Conservation (phyloP, 495 filamentous ascomycete species). For the Podospora appendiculata region DNA sequence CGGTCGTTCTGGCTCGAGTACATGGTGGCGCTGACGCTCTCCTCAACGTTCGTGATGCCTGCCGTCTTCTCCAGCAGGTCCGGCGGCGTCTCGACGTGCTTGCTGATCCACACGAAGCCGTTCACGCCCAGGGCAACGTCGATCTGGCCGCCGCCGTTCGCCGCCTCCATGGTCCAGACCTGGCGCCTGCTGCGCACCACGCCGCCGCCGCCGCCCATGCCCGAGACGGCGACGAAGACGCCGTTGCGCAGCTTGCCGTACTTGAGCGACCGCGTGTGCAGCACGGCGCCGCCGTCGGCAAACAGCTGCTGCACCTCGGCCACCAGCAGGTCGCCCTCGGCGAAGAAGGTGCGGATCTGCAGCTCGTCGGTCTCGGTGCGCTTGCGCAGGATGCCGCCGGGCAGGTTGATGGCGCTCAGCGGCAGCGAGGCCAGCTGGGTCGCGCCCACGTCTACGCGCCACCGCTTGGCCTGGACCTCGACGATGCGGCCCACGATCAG, state of each 20-base stretch:
- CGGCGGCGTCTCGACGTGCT: slow-evolving; percentile 53
- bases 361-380: slow-evolving; percentile 91
- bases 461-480: slow-evolving; percentile 80
- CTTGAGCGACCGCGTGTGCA: slow-evolving; percentile 84
- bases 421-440: slow-evolving; percentile 76
- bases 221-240: slow-evolving; percentile 71
- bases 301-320: slow-evolving; percentile 86
- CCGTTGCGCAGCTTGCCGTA: slow-evolving; percentile 96
- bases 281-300: slow-evolving; percentile 68
- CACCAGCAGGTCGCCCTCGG: slow-evolving; percentile 80
- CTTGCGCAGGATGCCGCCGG: slow-evolving; percentile 84
- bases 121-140: slow-evolving; percentile 91
- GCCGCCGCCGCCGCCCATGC: slow-evolving; percentile 72
- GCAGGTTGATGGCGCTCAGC: slow-evolving; percentile 84
- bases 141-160: slow-evolving; percentile 60
- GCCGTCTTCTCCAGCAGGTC: slow-evolving; percentile 32
- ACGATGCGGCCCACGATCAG: slow-evolving; percentile 89
- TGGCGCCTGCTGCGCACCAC: slow-evolving; percentile 76
- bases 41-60: slow-evolving; percentile 75
- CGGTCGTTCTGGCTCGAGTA: slow-evolving; percentile 90
- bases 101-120: slow-evolving; percentile 89
- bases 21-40: slow-evolving; percentile 57
- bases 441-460: slow-evolving; percentile 88
- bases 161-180: slow-evolving; percentile 70
- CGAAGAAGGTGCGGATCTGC: slow-evolving; percentile 88